Conservation (phyloP, 768 basidiomycete genomes). For the Symmetrospora coprosmae region DNA sequence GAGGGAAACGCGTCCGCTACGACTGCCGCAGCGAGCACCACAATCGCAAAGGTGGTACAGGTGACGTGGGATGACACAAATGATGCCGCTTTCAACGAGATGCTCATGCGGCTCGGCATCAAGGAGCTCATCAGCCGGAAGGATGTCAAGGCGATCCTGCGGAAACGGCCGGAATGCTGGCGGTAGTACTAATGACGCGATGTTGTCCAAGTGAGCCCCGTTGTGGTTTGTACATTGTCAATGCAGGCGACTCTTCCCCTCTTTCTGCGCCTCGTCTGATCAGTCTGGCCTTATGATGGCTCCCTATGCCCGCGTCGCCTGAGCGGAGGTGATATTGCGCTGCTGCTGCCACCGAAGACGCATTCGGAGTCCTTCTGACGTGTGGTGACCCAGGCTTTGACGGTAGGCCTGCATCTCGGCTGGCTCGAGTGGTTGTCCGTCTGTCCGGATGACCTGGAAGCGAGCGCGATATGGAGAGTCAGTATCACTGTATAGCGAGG, state of each 20-base stretch:
- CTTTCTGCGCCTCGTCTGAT: background rate
- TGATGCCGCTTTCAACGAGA: constrained; percentile 27
- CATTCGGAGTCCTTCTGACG: background rate
- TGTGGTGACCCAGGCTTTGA: background rate
- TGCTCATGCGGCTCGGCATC: constrained; percentile 47
- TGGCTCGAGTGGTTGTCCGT: constrained; percentile 5
- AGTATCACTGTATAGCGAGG: background rate
- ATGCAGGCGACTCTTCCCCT: background rate
- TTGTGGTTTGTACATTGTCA: background rate
- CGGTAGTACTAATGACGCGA: constrained; percentile 4
- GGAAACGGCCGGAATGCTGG: constrained; percentile 34
- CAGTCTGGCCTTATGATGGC: constrained; percentile 31
- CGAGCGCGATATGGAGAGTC: background rate
- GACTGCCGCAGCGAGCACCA: too few species aligned
- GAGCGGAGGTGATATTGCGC: too few species aligned
- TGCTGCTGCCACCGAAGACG: constrained; percentile 2
- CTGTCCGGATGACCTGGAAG: constrained; percentile 9
- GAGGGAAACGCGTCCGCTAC: background rate
- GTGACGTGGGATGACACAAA: constrained; percentile 45
- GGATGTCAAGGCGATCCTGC: constrained; percentile 40
- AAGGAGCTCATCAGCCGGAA: constrained; percentile 48
- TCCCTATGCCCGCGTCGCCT: constrained; percentile 28
- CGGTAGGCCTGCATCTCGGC: constrained; percentile 19
- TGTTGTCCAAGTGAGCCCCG: background rate
- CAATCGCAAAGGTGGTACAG: constrained; percentile 43